Conservation (phyloP, 129 eudicot species). For the Rutidosis leptorrhynchoides region DNA sequence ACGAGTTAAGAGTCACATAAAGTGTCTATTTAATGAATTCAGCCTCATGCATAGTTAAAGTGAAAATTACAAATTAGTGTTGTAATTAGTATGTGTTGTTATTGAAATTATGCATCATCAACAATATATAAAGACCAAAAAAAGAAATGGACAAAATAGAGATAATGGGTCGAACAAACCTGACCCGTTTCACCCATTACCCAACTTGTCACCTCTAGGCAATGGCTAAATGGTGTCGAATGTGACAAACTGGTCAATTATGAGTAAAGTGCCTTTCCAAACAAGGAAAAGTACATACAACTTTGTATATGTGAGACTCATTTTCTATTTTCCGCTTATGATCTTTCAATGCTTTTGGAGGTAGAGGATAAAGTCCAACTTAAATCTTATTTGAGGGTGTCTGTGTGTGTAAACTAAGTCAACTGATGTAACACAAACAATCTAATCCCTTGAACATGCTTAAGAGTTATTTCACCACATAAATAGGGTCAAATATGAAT, state of each 20-base stretch:
- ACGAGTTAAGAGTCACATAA: neutral
- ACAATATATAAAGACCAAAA: too few species aligned
- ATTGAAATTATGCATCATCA: too few species aligned
- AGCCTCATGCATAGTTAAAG: too few species aligned
- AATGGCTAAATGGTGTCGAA: neutral
- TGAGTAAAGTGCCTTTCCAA: neutral
- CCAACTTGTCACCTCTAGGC: neutral
- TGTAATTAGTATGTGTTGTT: neutral
- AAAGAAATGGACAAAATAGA: neutral
- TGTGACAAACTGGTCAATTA: neutral
- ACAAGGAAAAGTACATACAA: neutral
- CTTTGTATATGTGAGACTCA: conserved; percentile 2
- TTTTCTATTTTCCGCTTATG: conserved; percentile 1
- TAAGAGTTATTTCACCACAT: too few species aligned
- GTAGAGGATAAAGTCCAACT: neutral
- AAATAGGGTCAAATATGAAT: too few species aligned
- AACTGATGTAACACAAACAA: neutral
- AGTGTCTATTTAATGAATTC: neutral
- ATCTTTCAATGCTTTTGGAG: conserved; percentile 3
- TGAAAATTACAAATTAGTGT: neutral
- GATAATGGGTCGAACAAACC: neutral
- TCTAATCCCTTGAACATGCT: conserved; percentile 23
- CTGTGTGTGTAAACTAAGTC: conserved; percentile 17
- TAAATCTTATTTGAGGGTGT: conserved; percentile 7
- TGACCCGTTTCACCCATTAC: neutral